A percentile compares a stretch with the other conserved stretches of the same genome.
phyloP scores from a whole-genome alignment of 768 basidiomycete species.

The Boletus fagicola region DNA sequence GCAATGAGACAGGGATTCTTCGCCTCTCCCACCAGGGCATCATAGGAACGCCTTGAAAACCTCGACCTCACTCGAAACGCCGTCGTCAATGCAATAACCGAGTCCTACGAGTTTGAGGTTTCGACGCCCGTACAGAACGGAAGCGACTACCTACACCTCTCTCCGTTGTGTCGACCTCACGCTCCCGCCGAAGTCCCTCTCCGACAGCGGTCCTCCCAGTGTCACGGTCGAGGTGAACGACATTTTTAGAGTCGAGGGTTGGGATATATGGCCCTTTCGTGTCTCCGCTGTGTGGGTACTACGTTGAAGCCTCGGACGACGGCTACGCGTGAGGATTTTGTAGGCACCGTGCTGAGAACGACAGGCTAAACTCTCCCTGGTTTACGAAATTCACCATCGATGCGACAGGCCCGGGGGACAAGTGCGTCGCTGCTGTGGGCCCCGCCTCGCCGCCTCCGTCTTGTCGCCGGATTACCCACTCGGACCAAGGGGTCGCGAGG shows the following conservation, averaged over 20 bases:
- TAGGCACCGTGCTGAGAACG: background rate
- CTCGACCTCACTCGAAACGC: slow-evolving; percentile 6
- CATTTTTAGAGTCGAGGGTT: background rate
- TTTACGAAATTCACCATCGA: slow-evolving; percentile 11
- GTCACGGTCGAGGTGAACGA: background rate
- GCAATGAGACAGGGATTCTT: background rate
- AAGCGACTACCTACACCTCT: background rate
- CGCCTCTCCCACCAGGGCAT: slow-evolving; percentile 7
- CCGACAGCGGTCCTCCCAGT: background rate
- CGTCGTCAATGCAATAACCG: background rate
- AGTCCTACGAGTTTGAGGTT: background rate
- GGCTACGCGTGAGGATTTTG: slow-evolving; percentile 6
- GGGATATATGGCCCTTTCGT: background rate
- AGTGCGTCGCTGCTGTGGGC: slow-evolving; percentile 3
- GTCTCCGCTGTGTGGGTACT: background rate
- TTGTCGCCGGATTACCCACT: too few species aligned
- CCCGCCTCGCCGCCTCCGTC: background rate
- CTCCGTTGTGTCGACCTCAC: slow-evolving; percentile 1
- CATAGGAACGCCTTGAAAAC: background rate
- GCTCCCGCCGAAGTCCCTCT: background rate
- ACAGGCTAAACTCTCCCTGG: background rate
- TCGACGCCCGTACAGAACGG: background rate
- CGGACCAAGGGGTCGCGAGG: too few species aligned
- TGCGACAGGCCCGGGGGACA: background rate
- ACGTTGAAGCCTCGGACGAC: slow-evolving; percentile 4